A percentile compares a stretch with the other conserved stretches of the same genome.
These are phyloP conservation scores for Kandelia obovata DNA, from an alignment of 345 rosid genomes.

Conservation along the genomic window DNA sequence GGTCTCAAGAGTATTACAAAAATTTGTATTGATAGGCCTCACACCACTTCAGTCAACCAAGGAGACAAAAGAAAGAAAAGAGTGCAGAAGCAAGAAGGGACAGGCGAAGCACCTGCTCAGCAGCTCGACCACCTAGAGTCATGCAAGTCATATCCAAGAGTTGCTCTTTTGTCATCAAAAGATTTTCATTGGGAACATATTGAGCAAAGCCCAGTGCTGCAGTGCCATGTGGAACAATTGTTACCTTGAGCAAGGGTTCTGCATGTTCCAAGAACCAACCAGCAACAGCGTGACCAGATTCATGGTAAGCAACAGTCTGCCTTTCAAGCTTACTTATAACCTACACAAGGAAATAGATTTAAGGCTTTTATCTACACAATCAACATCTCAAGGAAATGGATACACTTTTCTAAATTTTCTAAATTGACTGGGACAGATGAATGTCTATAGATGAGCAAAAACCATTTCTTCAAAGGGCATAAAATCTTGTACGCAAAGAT, in stretches of 20 bases:
- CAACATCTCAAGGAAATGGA: neutral
- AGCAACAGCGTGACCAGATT: constrained; percentile 91
- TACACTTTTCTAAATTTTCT: neutral
- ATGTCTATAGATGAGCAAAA: neutral
- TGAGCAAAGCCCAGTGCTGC: constrained; percentile 97
- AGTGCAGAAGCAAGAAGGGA: neutral
- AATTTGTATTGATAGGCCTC: neutral
- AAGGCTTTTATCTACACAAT: neutral
- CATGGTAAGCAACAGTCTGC: constrained; percentile 90
- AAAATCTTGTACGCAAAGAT: neutral
- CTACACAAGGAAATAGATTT: constrained; percentile 21
- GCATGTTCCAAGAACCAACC: constrained; percentile 99
- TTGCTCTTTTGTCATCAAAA: constrained; percentile 92
- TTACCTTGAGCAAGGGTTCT: constrained; percentile 90
- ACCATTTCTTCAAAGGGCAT: neutral
- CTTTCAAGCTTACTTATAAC: constrained; percentile 92
- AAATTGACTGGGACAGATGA: neutral
- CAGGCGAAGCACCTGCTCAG: constrained; percentile 66
- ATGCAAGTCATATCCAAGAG: constrained; percentile 93
- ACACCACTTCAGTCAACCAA: neutral
- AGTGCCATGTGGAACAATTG: constrained; percentile 96
- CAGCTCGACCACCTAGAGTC: constrained; percentile 98
- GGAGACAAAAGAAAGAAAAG: neutral
- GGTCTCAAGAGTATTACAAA: neutral
- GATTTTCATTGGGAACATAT: constrained; percentile 93